phyloP scores from a whole-genome alignment of 805 yeast genomes.

The Kodamaea lidongshanica region DNA sequence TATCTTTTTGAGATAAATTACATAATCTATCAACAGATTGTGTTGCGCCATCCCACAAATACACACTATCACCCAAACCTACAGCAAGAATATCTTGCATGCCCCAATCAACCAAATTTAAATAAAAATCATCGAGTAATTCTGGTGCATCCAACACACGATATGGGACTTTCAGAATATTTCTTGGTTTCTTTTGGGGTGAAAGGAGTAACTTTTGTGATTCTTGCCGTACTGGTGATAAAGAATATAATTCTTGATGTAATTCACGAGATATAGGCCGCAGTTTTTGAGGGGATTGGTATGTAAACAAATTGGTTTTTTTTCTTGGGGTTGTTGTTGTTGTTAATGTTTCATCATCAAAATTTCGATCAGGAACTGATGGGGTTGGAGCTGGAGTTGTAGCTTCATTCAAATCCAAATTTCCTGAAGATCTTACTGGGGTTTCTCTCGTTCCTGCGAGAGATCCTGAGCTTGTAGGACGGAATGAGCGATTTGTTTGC shows the following conservation, averaged over 20 bases:
- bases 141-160: slow-evolving; percentile 95
- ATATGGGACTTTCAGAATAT: slow-evolving; percentile 80
- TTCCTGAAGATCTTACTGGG: slow-evolving; percentile 1
- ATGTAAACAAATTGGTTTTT: slow-evolving; percentile 61
- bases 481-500: slow-evolving; percentile 2
- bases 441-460: no score
- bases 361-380: slow-evolving; percentile 7
- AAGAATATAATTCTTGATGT: slow-evolving; percentile 69
- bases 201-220: slow-evolving; percentile 72
- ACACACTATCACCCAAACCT: slow-evolving; percentile 82
- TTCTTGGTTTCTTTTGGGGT: slow-evolving; percentile 74
- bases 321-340: slow-evolving; percentile 32
- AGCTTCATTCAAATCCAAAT: no score
- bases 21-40: slow-evolving; percentile 80
- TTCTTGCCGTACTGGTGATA: slow-evolving; percentile 85
- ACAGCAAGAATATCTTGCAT: slow-evolving; percentile 83
- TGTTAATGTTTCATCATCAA: no score
- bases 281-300: slow-evolving; percentile 62
- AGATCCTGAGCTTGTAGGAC: slow-evolving; percentile 18
- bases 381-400: slow-evolving; percentile 2
- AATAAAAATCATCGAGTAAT: slow-evolving; percentile 85
- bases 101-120: slow-evolving; percentile 94
- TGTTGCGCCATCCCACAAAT: slow-evolving; percentile 82
- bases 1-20: slow-evolving; percentile 57
- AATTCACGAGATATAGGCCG: slow-evolving; percentile 59